These are phyloP conservation scores for Malus asiatica DNA, from an alignment of 306 rosid genomes.

Conservation along the genomic window DNA sequence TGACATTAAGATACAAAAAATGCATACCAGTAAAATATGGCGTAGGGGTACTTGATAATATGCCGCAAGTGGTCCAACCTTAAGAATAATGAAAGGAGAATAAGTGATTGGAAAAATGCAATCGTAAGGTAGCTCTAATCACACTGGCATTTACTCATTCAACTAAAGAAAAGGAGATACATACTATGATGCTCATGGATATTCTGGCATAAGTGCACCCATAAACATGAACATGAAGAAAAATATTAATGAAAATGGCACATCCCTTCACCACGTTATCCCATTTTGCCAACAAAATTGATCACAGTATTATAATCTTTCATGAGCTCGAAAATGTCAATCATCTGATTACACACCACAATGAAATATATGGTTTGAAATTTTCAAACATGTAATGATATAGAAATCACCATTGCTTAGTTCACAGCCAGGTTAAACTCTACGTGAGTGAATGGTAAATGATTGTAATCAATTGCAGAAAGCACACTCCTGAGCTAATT, in stretches of 20 bases:
- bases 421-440: neutral
- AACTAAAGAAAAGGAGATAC: neutral
- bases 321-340: neutral
- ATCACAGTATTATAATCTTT: neutral
- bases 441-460: neutral
- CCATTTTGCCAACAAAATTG: neutral
- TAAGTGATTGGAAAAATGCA: conserved; percentile 3
- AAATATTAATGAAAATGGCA: neutral
- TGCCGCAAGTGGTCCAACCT: conserved; percentile 98
- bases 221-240: neutral
- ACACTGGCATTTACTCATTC: neutral
- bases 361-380: neutral
- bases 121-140: neutral
- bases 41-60: conserved; percentile 84
- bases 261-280: neutral
- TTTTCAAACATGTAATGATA: neutral
- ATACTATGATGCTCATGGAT: neutral
- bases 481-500: neutral
- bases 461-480: neutral
- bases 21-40: conserved; percentile 67
- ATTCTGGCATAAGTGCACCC: neutral
- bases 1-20: conserved; percentile 1
- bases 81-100: conserved; percentile 9
- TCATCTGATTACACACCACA: neutral
- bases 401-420: neutral